Evolutionary conservation across 371 early-diverging fungal genomes (phyloP), one percentile per base, ranked within the genome.

Genomic region (Mycotypha africana): DNA sequence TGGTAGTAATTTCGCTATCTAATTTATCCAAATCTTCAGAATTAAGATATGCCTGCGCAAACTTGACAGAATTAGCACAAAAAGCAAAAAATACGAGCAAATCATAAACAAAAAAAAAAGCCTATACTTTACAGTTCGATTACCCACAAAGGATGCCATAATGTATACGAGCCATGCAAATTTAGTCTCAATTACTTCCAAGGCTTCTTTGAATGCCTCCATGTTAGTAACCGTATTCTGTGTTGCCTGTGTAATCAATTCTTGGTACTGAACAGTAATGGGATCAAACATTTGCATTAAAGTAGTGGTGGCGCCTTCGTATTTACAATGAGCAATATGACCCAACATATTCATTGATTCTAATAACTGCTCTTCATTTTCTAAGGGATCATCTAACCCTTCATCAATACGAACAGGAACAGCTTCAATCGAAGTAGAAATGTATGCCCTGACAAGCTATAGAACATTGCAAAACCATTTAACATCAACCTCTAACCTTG

Each of bases 141-240:
- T 86, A 11, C 78, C 86, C 34, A 81, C 68, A 51, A 76, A 82
- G 3, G 82, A 73, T 35, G 87, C 86, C 58, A 83, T 84, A 16
- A 83, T 78, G 41, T 92, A 88, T 15, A 90, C 83, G 21, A 88
- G 68, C 91, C 91, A 92, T 1, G 91, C 82, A 60, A 91, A 74
- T 62, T 82, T 82, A 20, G 75, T 64, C 53, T 88, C 87, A 26
- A 69, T 69, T 0, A 79, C 56, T 25, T 76, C 76, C 16, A 81
- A 39, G 2, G 74, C 65, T 5, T 72, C 68, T 28, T 63, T 73
- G 42, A 65, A 60, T 0, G 58, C 59, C 20, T 73, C 69, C 2
- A 60, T 56, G 20, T 47, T 41, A 23, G 26, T 46, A 22, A 45
- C 37, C 14, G n/a, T 22, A 4, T 22, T 38, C n/a, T 30, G 49